A percentile compares a stretch with the other conserved stretches of the same genome.
Conservation (phyloP, 768 basidiomycete genomes). For the Suillus subalutaceus region DNA sequence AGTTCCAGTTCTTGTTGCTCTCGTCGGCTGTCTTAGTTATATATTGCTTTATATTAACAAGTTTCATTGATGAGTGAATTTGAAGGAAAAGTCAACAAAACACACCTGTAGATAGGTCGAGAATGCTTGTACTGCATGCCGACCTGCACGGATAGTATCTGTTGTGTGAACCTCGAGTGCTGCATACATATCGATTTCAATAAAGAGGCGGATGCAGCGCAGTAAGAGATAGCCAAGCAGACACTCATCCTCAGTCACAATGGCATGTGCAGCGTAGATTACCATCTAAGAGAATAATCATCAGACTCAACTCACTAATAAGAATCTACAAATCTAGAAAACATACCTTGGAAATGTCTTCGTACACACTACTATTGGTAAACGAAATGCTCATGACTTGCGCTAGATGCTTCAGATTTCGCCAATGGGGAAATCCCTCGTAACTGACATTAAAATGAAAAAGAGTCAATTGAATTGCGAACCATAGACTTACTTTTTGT, state of each 20-base stretch:
- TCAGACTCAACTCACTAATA: not conserved
- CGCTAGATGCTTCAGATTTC: constrained; percentile 34
- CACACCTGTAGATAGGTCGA: constrained; percentile 24
- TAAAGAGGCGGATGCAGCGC: constrained; percentile 30
- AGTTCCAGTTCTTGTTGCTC: constrained; percentile 32
- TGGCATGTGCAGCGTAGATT: constrained; percentile 29
- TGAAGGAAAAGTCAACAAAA: not conserved
- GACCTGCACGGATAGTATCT: constrained; percentile 26
- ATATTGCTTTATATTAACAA: constrained; percentile 3
- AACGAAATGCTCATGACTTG: constrained; percentile 30
- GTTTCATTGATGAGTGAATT: not conserved
- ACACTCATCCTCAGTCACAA: constrained; percentile 19
- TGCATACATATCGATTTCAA: constrained; percentile 34
- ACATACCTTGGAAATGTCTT: constrained; percentile 39
- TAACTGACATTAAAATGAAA: not conserved
- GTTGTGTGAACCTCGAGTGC: constrained; percentile 36
- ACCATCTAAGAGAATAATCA: constrained; percentile 24
- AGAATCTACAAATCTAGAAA: not conserved
- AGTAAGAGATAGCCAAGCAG: constrained; percentile 29
- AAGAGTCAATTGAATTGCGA: not conserved
- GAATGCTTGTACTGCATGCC: constrained; percentile 21
- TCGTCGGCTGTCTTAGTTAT: not conserved
- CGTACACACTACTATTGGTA: constrained; percentile 37
- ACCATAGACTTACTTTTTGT: constrained; percentile 9
- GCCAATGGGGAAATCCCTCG: constrained; percentile 32